Evolutionary conservation across 2,329 filamentous ascomycete genomes (phyloP), one percentile per base, ranked within the genome.

Genomic region (Epichloe typhina): DNA sequence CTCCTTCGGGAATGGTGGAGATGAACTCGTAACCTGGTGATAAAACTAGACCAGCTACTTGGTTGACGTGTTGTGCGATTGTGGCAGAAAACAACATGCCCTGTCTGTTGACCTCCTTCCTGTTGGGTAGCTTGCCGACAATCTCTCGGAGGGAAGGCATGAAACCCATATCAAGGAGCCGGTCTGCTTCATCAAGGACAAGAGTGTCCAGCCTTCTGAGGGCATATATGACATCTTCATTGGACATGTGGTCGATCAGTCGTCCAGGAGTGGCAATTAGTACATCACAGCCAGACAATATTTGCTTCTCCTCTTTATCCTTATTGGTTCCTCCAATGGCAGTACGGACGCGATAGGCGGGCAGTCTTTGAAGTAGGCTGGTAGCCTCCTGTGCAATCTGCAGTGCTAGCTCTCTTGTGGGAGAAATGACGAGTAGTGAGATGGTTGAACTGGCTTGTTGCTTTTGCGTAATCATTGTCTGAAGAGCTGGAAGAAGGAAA

Each of bases 1-100:
- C 88, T 58, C 88, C 80, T 12, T 83, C 77, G 51, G 78, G 73
- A 38, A 95, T 83, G 49, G 87, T 93, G 47, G 87, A 85, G 62
- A 95, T 83, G 65, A 85, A 89, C 62, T 86, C 82, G 74, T 91
- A 94, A 50, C 80, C 68, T 11, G 72, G 76, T 55, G 82, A 80
- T 61, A 93, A 77, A 2, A 83, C 86, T 44, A 76, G 64, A 40
- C 77, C 74, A 39, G 89, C 85, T 51, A 94, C 77, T 53, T 83
- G 80, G 62, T 89, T 77, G 49, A 95, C 84, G 62, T 91, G 88
- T 23, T 79, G 77, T 39, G 80, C 83, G 66, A 95, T 84, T 19
- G 88, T 95, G 9, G 88, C 88, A 3, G 84, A 89, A 73, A 93
- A 95, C 45, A 93, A 80, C 73, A 87, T 88, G 47, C 88, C 88